Percentiles rank a stretch among this genome's conserved stretches.
These are phyloP conservation scores for Stentor coeruleus DNA, from an alignment of 73 alveolate genomes.

Conservation along the genomic window DNA sequence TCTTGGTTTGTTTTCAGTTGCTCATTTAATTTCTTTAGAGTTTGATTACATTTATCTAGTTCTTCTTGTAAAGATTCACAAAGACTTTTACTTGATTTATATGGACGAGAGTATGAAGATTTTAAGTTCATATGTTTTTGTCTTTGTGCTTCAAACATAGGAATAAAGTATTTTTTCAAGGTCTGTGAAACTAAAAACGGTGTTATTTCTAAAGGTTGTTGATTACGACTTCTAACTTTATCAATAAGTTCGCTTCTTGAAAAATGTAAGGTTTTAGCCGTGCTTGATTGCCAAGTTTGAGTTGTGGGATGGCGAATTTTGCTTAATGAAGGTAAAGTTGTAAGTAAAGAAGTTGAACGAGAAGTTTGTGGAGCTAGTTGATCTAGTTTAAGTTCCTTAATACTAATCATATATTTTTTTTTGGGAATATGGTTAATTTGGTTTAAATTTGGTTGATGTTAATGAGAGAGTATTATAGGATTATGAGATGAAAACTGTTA, in stretches of 20 bases:
- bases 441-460: too few relatives aligned
- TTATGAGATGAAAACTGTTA: too few relatives aligned
- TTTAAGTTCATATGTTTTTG: background rate
- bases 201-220: background rate
- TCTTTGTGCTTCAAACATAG: constrained; percentile 21
- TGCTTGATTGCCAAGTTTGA: background rate
- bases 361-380: too few relatives aligned
- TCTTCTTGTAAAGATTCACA: background rate
- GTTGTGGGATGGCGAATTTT: background rate
- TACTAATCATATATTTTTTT: too few relatives aligned
- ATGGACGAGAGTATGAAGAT: background rate
- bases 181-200: background rate
- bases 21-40: background rate
- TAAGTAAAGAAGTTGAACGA: too few relatives aligned
- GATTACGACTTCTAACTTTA: background rate
- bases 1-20: background rate
- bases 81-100: background rate
- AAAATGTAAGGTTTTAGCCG: background rate
- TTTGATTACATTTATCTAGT: background rate
- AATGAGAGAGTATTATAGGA: too few relatives aligned
- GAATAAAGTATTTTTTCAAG: background rate
- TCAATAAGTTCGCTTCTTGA: background rate
- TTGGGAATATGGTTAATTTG: too few relatives aligned
- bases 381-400: too few relatives aligned
- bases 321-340: background rate